Base-by-base conservation (phyloP, 805 yeast species). In the Wickerhamiella cacticola region DNA sequence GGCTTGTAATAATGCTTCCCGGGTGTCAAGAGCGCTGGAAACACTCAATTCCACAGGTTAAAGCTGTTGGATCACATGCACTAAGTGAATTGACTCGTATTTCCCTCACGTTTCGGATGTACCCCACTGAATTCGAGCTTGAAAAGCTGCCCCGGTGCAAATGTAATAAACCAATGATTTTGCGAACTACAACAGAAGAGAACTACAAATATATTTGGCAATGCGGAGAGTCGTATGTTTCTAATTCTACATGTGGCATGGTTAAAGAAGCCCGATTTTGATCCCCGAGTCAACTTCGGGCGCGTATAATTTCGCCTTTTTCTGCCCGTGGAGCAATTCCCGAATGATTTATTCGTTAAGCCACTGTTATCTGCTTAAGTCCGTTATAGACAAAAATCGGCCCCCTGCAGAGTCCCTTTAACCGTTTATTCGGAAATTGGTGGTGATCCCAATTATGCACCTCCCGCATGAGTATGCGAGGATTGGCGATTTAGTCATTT, bases 11-110 rank as follows among this genome's bases (percentile, higher is more conserved):
- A 2, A 82, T 83, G 94, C 78, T 79, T 50, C 81, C 85, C 1
- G 86, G 85, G 0, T 78, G 83, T 52, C 94, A 83, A 59, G 94
- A 83, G 53, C 75, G 74, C 45, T 83, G 64, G 59, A 81, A 78
- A 56, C 94, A 84, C 56, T 67, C 77, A 50, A 75, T 83, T 0
- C 74, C 74, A 3, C 67, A 77, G 0, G 62, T 70, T 35, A 42
- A 51, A 5, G 49, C 62, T 6, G 61, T 76, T 2, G 65, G 68
- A 15, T 53, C 64, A 0, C 80, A 80, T 53, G 70, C 73, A 0
- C 61, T 71, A 0, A 59, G 78, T 0, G 80, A 79, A 0, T 54
- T 70, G 1, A 51, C 67, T 3, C 63, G 94, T 45, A 71, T 79
- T 52, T 82, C 79, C 52, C 59, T 83, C 35, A 84, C 94, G 0